Evolutionary conservation across 805 yeast genomes (phyloP).

Genomic region (Saccharomycopsis sp.): DNA sequence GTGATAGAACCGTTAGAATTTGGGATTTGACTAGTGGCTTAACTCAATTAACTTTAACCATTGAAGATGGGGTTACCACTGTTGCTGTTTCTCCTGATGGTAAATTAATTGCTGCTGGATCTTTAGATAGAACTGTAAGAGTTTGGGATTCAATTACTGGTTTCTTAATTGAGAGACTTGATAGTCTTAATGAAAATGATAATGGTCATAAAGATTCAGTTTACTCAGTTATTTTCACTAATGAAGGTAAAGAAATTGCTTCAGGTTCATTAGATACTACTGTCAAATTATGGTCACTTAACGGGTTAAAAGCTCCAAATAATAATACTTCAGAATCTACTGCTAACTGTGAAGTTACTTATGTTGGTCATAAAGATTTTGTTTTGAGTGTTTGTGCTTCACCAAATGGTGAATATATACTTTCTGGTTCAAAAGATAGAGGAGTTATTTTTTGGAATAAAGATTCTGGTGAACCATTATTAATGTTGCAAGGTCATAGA

Average conservation of each 20-base stretch:
- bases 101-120: constrained; percentile 88
- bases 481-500: constrained; percentile 95
- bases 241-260: constrained; percentile 84
- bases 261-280: constrained; percentile 94
- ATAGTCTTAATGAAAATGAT: constrained; percentile 75
- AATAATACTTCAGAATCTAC: constrained; percentile 27
- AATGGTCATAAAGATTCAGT: constrained; percentile 96
- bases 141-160: constrained; percentile 96
- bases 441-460: constrained; percentile 98
- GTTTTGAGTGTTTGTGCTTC: constrained; percentile 90
- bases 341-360: constrained; percentile 67
- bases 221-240: constrained; percentile 87
- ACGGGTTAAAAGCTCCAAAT: constrained; percentile 35
- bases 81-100: constrained; percentile 97
- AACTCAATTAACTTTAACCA: constrained; percentile 77
- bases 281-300: constrained; percentile 90
- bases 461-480: constrained; percentile 76
- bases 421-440: constrained; percentile 93
- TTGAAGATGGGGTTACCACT: constrained; percentile 97
- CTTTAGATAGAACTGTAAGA: constrained; percentile 87
- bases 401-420: constrained; percentile 82
- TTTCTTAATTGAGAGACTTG: constrained; percentile 82
- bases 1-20: constrained; percentile 91
- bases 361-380: constrained; percentile 93
- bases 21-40: constrained; percentile 92